Base-by-base conservation (phyloP, 169 alveolate genomes). In the Fabrea salina region DNA sequence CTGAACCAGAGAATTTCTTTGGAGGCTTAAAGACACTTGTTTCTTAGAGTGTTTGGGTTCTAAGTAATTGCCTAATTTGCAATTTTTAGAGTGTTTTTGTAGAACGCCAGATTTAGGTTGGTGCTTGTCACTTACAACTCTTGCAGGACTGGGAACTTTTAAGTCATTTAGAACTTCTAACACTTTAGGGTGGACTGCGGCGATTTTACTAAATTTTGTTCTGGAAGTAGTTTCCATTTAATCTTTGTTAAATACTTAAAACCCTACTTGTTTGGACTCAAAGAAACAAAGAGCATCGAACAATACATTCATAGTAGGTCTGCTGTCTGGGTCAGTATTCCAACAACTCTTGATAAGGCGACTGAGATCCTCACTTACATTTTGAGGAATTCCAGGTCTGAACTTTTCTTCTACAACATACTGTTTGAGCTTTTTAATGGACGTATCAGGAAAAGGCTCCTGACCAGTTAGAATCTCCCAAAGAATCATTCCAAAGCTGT, bases 391-490 rank as follows among this genome's bases (percentile, higher is more conserved):
- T 2, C 16, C 71, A 3, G 83, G 83, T 1, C 79, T 8, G 22
- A 5, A n/a, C 19, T 40, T 40, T 32, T 77, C 75, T 3, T 44
- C 80, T 0, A 41, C 83, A 1, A 77, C 83, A 35, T 44, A 7
- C 33, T 77, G 22, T 16, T 19, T 39, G 13, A 77, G 25, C 22
- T 61, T 35, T 32, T 59, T 19, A n/a, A 58, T 1, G 19, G 37
- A 22, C n/a, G 5, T 6, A 1, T 64, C 67, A 22, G 76, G 56
- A 47, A 77, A 77, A 7, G 83, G 83, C 22, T 40, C 61, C 32
- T 61, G 13, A 22, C 39, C 83, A 40, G 80, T 61, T 13, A 77
- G 19, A 19, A 77, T 59, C 50, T 77, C 83, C 83, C 83, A 77
- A 4, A 77, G 64, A 64, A 77, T 41, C 67, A 77, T 43, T 44